Evolutionary conservation across 2,329 filamentous ascomycete species (phyloP), one percentile per base, ranked within the genome.

Genomic region (Aaosphaeria pasadenensis): DNA sequence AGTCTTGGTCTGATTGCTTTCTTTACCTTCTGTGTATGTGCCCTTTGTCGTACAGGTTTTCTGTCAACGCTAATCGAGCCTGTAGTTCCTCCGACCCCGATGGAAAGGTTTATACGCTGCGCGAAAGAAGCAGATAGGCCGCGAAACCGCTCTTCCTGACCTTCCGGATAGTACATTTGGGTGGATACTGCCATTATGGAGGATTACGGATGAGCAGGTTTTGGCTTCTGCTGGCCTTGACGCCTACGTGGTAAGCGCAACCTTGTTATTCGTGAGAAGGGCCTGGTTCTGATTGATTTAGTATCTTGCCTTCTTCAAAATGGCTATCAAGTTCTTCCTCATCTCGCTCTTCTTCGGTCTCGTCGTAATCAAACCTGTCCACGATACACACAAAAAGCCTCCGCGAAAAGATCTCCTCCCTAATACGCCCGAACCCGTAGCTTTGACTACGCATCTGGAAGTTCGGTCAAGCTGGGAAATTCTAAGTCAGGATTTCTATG

Each of bases 221-320:
- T 78, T 99, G 45, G 85, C 88, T 11, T 92, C 91, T 17, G 92
- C 92, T 13, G 94, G 94, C 0, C 80, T 99, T 43, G 94, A 99
- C 74, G 94, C 94, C 44, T 99, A 89, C 73, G 94, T 96, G 56
- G 87, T 89, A 73, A 58, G 81, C 9, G 9, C 24, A 30, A 4
- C 11, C 17, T 7, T 24, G 6, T 11, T 43, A 11, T 9, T 43
- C 11, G 28, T 28, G 33, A 24, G 17, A 24, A 24, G 17, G 17
- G 17, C 30, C 7, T 30, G 11, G 17, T 43, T 11, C 11, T 39
- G 30, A 33, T 49, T 60, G 36, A 60, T 3, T n/a, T 39, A 83
- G 81, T 96, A 99, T 66, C 78, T 99, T 11, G 83, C 87, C 11
- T 99, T 99, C 72, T 97, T 96, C 78, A 95, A 91, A 68, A 94